These are phyloP conservation scores for Aspergillus jensenii DNA, from an alignment of 2,329 filamentous ascomycete species.

Conservation along the genomic window DNA sequence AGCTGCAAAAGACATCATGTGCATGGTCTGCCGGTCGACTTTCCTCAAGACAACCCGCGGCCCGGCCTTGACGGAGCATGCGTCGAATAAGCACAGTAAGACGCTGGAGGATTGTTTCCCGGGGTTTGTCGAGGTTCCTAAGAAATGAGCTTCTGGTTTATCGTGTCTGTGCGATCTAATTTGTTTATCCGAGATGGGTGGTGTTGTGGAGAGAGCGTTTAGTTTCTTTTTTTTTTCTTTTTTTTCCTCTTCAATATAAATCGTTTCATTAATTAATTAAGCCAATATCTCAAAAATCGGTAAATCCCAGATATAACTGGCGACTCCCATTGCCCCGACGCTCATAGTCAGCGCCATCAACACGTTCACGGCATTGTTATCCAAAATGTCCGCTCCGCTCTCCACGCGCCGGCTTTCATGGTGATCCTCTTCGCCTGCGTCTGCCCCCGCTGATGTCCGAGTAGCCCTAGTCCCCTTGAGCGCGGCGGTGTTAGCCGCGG, in stretches of 20 bases:
- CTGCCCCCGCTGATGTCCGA: slow-evolving; percentile 14
- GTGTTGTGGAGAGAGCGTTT: not conserved
- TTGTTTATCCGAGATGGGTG: not conserved
- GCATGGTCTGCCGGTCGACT: slow-evolving; percentile 72
- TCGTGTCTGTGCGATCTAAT: not conserved
- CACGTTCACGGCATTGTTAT: slow-evolving; percentile 96
- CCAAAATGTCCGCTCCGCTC: slow-evolving; percentile 71
- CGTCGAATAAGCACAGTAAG: slow-evolving; percentile 75
- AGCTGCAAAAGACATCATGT: slow-evolving; percentile 74
- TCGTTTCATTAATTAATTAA: not conserved
- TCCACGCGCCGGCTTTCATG: slow-evolving; percentile 64
- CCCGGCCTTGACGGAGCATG: slow-evolving; percentile 70
- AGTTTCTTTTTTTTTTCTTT: too few relatives aligned
- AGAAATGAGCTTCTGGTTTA: slow-evolving; percentile 4
- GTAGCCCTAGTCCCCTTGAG: slow-evolving; percentile 21
- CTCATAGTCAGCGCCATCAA: slow-evolving; percentile 85
- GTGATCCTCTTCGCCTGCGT: slow-evolving; percentile 26
- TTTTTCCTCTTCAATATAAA: not conserved
- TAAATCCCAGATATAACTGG: slow-evolving; percentile 35
- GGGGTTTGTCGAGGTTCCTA: slow-evolving; percentile 12
- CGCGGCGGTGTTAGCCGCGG: slow-evolving; percentile 30
- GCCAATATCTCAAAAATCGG: slow-evolving; percentile 8
- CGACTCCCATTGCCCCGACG: slow-evolving; percentile 67
- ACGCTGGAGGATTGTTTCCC: slow-evolving; percentile 71
- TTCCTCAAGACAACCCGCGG: slow-evolving; percentile 76